Evolutionary conservation across 2,329 filamentous ascomycete species (phyloP), one percentile per base, ranked within the genome.

Genomic region (Parastagonospora nodorum): DNA sequence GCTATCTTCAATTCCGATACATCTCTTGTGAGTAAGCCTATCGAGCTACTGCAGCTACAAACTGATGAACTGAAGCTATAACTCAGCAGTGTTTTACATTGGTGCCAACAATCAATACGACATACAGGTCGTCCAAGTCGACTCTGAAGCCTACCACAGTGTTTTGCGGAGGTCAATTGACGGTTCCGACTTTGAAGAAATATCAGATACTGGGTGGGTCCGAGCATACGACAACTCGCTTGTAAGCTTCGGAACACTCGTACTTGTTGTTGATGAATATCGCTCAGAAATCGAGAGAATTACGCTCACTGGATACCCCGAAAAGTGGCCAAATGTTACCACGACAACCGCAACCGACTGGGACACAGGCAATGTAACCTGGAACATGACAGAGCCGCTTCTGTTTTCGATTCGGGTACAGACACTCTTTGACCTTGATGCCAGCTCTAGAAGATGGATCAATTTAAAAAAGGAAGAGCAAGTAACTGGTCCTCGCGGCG

Each of bases 1-100:
- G 0, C 12, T 71, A 0, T 68, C 62, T 3, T 75, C 70, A 16
- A 51, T 74, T 4, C 71, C 71, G 0, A 57, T 76, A 0, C 74
- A 77, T 58, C 55, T 77, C 2, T 65, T 77, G 66, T 70, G 58
- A 62, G 57, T 41, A 39, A 24, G 2, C 28, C 27, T 28, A n/a
- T 11, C 7, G 24, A 16, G 15, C 9, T 37, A 37, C 1, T 6
- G 19, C 11, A 7, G 2, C 8, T 8, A 37, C 30, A 12, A 16
- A 45, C 33, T 28, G 24, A 8, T 5, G 19, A 12, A 19, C 19
- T n/a, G n/a, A n/a, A 66, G 61, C 41, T 67, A 67, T 46, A 68
- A 67, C 31, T 54, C 58, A 8, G 38, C 60, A 5, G 40, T 60
- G 1, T 66, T 64, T 39, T 40, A 57, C 7, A 52, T 63, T 5